phyloP scores from a whole-genome alignment of 208 protist genomes.

The Wallacemonas collosoma region DNA sequence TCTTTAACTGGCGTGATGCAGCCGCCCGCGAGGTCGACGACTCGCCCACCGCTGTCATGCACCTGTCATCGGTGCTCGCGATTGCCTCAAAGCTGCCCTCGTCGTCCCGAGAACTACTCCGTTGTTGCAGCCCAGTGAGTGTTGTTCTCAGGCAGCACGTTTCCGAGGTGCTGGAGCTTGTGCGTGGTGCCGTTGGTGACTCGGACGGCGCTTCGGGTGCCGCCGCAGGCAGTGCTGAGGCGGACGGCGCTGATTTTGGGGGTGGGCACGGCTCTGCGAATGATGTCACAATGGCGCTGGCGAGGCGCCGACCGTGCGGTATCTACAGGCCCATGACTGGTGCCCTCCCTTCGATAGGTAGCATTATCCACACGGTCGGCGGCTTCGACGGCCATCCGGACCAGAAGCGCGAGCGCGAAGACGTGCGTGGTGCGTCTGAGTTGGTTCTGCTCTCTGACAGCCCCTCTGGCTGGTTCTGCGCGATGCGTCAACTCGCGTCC shows the following conservation, averaged over 20 bases:
- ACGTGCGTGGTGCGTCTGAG: background rate
- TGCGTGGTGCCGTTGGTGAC: conserved; percentile 44
- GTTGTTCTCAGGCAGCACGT: conserved; percentile 64
- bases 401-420: background rate
- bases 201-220: background rate
- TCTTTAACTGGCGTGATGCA: conserved; percentile 88
- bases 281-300: background rate
- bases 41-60: conserved; percentile 80
- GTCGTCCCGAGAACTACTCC: conserved; percentile 68
- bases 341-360: conserved; percentile 66
- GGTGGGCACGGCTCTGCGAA: background rate
- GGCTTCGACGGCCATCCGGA: background rate
- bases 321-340: conserved; percentile 83
- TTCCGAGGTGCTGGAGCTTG: conserved; percentile 57
- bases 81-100: conserved; percentile 86
- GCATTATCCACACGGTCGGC: background rate
- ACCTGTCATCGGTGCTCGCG: conserved; percentile 71
- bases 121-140: conserved; percentile 78
- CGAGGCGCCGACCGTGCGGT: conserved; percentile 21
- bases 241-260: no score
- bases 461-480: conserved; percentile 61
- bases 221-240: background rate
- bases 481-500: conserved; percentile 50
- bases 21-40: conserved; percentile 82
- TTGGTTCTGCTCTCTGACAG: conserved; percentile 20